phyloP scores from a whole-genome alignment of 2,329 filamentous ascomycete species.

The Fusarium oligoseptatum region DNA sequence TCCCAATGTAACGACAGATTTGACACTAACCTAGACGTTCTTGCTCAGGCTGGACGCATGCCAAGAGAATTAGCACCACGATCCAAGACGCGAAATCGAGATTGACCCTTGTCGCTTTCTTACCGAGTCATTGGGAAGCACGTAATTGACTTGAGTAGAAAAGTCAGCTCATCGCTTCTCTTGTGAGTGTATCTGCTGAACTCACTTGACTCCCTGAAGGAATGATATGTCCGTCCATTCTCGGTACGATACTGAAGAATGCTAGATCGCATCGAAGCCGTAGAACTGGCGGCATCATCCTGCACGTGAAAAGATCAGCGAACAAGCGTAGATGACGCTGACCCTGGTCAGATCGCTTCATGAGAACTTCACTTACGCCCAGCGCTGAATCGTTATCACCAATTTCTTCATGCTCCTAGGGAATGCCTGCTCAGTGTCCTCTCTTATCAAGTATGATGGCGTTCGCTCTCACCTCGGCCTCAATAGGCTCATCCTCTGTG shows the following conservation, averaged over 20 bases:
- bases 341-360: neutral
- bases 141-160: conserved; percentile 41
- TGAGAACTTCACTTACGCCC: conserved; percentile 25
- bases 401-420: conserved; percentile 13
- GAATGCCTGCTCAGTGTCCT: neutral
- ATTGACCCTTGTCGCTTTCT: conserved; percentile 6
- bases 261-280: conserved; percentile 52
- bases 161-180: neutral
- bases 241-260: conserved; percentile 54
- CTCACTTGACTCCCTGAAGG: conserved; percentile 49
- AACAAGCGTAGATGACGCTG: neutral
- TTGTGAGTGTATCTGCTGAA: accelerated
- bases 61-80: conserved; percentile 24
- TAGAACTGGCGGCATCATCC: conserved; percentile 47
- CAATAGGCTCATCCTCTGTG: conserved; percentile 17
- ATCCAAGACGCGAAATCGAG: neutral
- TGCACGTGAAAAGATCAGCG: conserved; percentile 17
- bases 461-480: conserved; percentile 31
- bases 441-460: neutral
- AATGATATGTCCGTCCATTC: conserved; percentile 56
- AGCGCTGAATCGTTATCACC: conserved; percentile 43
- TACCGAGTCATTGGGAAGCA: conserved; percentile 50
- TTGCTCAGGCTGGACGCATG: conserved; percentile 43
- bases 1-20: neutral
- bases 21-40: conserved; percentile 46